Base-by-base conservation (phyloP, 2,329 filamentous ascomycete genomes). In the Exophiala spinifera region DNA sequence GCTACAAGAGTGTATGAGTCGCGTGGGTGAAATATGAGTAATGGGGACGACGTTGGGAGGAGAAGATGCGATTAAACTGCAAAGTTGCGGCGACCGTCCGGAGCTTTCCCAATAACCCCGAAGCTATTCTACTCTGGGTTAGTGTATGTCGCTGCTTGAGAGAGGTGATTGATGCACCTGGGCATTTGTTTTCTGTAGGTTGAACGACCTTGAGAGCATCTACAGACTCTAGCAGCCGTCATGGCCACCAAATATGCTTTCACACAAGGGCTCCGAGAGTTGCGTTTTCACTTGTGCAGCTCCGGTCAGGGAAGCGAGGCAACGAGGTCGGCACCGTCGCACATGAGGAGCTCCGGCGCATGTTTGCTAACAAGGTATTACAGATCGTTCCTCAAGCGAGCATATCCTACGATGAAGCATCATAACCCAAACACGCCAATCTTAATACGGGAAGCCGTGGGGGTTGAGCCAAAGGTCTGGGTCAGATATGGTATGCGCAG, bases 351-450 rank as follows among this genome's bases (percentile, higher is more conserved):
- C 45, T 49, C 8, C 23, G 46, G 34, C 52, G 48, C 46, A n/a
- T 19, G 34, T 15, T n/a, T 8, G 20, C 34, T 51, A n/a, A 61
- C 47, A 11, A 37, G 34, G 15, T 23, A 21, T 14, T 25, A 19
- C 66, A 96, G 94, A 73, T 86, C 88, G 25, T 99, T 99, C 76
- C 81, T 99, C 63, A 87, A 86, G 62, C 85, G 89, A 71, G 86
- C 91, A 63, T 99, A 99, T 75, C 94, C 94, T 44, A 94, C 89
- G 57, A 97, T 99, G 92, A 99, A 99, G 85, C 95, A 95, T 81
- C 89, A 92, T 81, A 99, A 99, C 79, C 94, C 94, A 53, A 79
- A 88, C 74, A 91, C 83, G 46, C 94, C 94, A 51, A 97, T 99
- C 74, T 79, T 99, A 79, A 85, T 99, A 68, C 89, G 94, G 70